phyloP scores from a whole-genome alignment of 164 flowering plant species.

The Dillenia suffruticosa region DNA sequence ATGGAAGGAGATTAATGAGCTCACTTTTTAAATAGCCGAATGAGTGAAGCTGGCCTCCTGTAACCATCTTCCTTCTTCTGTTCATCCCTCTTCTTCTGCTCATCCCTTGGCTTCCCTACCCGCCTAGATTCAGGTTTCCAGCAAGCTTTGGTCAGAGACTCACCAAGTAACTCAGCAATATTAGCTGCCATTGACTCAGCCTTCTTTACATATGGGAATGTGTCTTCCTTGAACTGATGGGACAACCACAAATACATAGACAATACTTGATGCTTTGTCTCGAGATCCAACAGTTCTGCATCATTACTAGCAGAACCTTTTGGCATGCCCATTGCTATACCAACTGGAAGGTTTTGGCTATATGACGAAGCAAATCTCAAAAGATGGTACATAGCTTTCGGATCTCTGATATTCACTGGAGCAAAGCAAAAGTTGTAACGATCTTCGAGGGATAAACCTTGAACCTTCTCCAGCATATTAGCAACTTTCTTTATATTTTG shows the following conservation, averaged over 20 bases:
- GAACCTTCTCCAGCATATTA: slow-evolving; percentile 80
- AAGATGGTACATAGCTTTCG: slow-evolving; percentile 93
- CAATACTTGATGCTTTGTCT: slow-evolving; percentile 84
- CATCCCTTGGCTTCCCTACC: slow-evolving; percentile 34
- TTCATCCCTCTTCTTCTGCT: too few relatives aligned
- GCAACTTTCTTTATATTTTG: slow-evolving; percentile 78
- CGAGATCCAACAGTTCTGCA: slow-evolving; percentile 81
- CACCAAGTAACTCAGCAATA: slow-evolving; percentile 72
- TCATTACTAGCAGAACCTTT: slow-evolving; percentile 75
- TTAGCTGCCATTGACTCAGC: slow-evolving; percentile 77
- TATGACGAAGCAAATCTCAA: slow-evolving; percentile 69
- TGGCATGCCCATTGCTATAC: slow-evolving; percentile 94
- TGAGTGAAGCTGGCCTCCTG: slow-evolving; percentile 60
- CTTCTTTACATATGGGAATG: slow-evolving; percentile 63
- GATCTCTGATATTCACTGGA: slow-evolving; percentile 87
- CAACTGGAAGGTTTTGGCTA: slow-evolving; percentile 65
- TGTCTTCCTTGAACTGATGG: slow-evolving; percentile 63
- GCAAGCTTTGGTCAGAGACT: slow-evolving; percentile 64
- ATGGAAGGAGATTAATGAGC: slow-evolving; percentile 14
- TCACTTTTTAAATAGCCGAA: slow-evolving; percentile 42
- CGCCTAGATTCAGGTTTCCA: slow-evolving; percentile 83
- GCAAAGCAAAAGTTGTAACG: slow-evolving; percentile 96
- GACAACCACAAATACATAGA: slow-evolving; percentile 95
- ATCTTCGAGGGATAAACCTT: slow-evolving; percentile 75
- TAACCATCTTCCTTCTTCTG: slow-evolving; percentile 39